These are phyloP conservation scores for Zymoseptoria passerinii DNA, from an alignment of 2,329 filamentous ascomycete species.

Conservation along the genomic window DNA sequence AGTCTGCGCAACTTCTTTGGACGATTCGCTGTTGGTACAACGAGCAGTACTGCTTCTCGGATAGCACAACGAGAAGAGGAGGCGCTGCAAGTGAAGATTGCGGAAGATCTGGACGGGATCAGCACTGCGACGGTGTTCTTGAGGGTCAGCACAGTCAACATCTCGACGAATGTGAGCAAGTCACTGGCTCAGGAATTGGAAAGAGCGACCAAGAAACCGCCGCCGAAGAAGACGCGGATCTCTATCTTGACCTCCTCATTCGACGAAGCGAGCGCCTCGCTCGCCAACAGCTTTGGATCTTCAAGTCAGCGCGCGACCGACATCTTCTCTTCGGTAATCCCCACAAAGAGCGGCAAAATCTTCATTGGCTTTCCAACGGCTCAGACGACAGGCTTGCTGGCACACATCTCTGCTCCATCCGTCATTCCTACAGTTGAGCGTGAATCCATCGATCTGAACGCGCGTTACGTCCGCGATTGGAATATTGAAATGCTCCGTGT, in stretches of 20 bases:
- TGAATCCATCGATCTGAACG: conserved; percentile 94
- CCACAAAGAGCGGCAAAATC: conserved; percentile 79
- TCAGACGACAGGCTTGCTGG: conserved; percentile 87
- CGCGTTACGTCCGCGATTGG: conserved; percentile 89
- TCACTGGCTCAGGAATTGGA: conserved; percentile 79
- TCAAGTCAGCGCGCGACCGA: conserved; percentile 55
- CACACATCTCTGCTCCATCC: conserved; percentile 91
- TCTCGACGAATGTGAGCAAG: conserved; percentile 65
- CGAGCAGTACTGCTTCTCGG: conserved; percentile 42
- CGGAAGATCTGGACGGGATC: conserved; percentile 62
- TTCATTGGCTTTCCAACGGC: conserved; percentile 98
- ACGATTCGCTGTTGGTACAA: conserved; percentile 41
- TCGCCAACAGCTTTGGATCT: conserved; percentile 43
- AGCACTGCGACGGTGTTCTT: conserved; percentile 79
- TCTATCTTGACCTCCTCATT: conserved; percentile 87
- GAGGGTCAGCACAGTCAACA: conserved; percentile 73
- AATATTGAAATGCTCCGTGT: conserved; percentile 88
- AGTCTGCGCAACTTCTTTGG: conserved; percentile 69
- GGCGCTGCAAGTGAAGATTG: conserved; percentile 52
- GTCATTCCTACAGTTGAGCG: conserved; percentile 96
- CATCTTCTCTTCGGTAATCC: conserved; percentile 83
- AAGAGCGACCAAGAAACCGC: conserved; percentile 92
- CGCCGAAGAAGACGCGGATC: conserved; percentile 77
- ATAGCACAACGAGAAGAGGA: conserved; percentile 57
- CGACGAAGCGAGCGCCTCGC: conserved; percentile 64